Evolutionary conservation across 306 rosid genomes (phyloP).

Genomic region (Quercus rubra): DNA sequence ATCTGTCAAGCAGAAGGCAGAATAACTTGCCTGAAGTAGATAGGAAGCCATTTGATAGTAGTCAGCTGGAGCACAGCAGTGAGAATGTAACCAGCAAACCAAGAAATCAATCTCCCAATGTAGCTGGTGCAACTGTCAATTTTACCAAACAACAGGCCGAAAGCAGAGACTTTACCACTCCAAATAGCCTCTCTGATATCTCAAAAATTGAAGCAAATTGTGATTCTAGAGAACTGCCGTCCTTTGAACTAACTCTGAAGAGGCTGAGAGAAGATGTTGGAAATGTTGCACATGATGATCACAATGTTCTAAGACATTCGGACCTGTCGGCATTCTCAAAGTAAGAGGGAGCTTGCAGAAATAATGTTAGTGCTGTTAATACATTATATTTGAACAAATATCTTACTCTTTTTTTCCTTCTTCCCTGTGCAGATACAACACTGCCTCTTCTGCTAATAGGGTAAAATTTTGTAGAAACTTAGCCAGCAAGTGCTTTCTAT

Average conservation of each 20-base stretch:
- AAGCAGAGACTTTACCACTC: constrained; percentile 42
- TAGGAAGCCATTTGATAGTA: constrained; percentile 22
- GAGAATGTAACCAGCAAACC: constrained; percentile 26
- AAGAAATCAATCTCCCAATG: constrained; percentile 24
- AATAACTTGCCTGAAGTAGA: constrained; percentile 26
- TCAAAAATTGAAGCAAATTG: constrained; percentile 37
- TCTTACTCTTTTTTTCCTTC: background rate
- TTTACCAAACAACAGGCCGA: constrained; percentile 39
- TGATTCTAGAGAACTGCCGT: constrained; percentile 38
- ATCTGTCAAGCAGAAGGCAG: constrained; percentile 29
- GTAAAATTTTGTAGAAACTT: constrained; percentile 33
- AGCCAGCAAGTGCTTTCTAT: constrained; percentile 9
- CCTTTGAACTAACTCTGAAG: constrained; percentile 53
- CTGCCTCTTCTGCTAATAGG: constrained; percentile 49
- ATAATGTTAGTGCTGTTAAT: constrained; percentile 2
- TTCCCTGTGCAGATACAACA: constrained; percentile 50
- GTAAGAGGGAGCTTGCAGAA: constrained; percentile 34
- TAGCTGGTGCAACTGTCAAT: constrained; percentile 18
- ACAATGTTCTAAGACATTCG: constrained; percentile 50
- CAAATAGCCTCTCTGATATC: constrained; percentile 34
- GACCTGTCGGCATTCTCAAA: constrained; percentile 60
- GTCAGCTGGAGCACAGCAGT: constrained; percentile 30
- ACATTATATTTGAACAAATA: constrained; percentile 11
- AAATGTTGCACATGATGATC: constrained; percentile 41
- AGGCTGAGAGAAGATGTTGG: constrained; percentile 46